Evolutionary conservation across 2,329 filamentous ascomycete species (phyloP), one percentile per base, ranked within the genome.

Genomic region (Colletotrichum truncatum): DNA sequence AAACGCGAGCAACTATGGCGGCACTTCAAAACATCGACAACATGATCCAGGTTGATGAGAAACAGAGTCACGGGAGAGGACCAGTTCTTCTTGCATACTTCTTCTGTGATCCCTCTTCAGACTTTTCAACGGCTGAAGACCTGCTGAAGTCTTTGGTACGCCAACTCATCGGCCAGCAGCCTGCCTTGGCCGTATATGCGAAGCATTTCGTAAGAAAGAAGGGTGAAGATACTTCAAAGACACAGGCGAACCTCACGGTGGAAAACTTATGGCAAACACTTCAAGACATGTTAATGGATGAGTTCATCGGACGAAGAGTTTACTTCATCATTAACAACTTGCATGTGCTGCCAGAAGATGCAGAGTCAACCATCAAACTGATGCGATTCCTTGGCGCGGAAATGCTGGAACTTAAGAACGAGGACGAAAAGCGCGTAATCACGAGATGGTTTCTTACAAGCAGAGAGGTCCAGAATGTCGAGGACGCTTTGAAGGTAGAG

Each of bases 271-370:
- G 80, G 80, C 78, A 80, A 30, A 73, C 75, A 8, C 73, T 82
- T 3, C 79, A 81, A 56, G 79, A 80, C 6, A 81, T 81, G 67
- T 73, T 81, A 2, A 69, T 73, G 1, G 80, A 82, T 25, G 75
- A 78, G 3, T 72, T 76, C 34, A 71, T 76, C 23, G 76, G 76
- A 2, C 74, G 73, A 10, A 74, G 74, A 45, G 74, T 81, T 1
- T 78, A 81, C 49, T 77, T 82, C 46, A 72, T 82, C 9, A 43
- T 82, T 34, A 81, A 80, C 38, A 82, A 82, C 43, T 63, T 82
- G 4, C 78, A 82, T 43, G 70, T 71, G 0, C 72, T 82, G 21
- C 74, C 78, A 0, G 73, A 74, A 23, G 78, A 79, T 48, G 53
- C 60, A 8, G 64, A 66, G 32, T 66, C 68, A 8, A 79, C 77